These are phyloP conservation scores for Penicillium hesseltinei DNA, from an alignment of 2,329 filamentous ascomycete species.

Conservation along the genomic window DNA sequence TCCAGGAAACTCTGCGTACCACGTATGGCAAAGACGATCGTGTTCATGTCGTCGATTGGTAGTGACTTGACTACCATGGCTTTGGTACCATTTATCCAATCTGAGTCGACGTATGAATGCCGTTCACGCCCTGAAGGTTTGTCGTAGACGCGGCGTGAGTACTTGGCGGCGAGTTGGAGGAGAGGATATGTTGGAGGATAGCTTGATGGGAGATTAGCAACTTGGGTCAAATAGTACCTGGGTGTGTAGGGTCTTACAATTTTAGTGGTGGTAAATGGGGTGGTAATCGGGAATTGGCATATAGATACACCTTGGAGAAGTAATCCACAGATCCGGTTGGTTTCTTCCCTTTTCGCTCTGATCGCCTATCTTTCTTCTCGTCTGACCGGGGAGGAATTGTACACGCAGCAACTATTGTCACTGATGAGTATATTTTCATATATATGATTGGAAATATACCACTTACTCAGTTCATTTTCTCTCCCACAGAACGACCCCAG, in stretches of 20 bases:
- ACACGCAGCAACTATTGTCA: conserved; percentile 15
- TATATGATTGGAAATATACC: accelerated
- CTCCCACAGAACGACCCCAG: conserved; percentile 55
- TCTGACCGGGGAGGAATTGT: conserved; percentile 10
- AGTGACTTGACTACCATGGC: conserved; percentile 83
- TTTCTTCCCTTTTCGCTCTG: conserved; percentile 7
- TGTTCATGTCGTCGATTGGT: conserved; percentile 72
- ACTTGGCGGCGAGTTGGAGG: conserved; percentile 73
- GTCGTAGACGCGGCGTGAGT: conserved; percentile 72
- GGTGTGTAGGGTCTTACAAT: conserved; percentile 50
- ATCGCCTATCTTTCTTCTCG: neutral
- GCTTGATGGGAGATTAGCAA: conserved; percentile 37
- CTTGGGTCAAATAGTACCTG: neutral
- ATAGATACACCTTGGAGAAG: conserved; percentile 74
- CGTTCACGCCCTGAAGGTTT: conserved; percentile 61
- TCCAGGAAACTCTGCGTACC: conserved; percentile 79
- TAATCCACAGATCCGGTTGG: conserved; percentile 46
- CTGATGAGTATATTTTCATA: neutral
- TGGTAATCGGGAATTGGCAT: conserved; percentile 73
- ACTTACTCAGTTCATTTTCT: conserved; percentile 35
- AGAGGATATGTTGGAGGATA: conserved; percentile 75
- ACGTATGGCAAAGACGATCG: conserved; percentile 79
- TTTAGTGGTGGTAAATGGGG: conserved; percentile 64
- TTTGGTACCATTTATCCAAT: conserved; percentile 73
- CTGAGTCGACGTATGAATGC: conserved; percentile 67